Percentiles rank a stretch among this genome's conserved stretches.
Conservation (phyloP, 108 stramenopile genomes). For the Nannochloropsis oceanica region DNA sequence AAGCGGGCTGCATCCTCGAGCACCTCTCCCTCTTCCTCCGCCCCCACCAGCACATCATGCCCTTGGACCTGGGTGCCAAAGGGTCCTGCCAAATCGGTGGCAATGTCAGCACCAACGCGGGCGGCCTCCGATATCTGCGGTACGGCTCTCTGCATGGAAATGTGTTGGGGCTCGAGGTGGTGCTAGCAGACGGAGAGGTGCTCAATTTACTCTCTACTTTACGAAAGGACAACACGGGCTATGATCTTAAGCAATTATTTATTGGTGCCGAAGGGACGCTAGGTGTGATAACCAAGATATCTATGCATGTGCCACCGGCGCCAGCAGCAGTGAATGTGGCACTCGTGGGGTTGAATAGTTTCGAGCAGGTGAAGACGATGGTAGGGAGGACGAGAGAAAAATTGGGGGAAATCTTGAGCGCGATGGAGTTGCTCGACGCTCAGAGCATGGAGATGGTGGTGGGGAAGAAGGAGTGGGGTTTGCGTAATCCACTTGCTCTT, state of each 20-base stretch:
- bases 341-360: slow-evolving; percentile 55
- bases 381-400: slow-evolving; percentile 47
- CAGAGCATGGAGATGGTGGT: slow-evolving; percentile 46
- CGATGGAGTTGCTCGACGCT: slow-evolving; percentile 75
- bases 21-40: slow-evolving; percentile 52
- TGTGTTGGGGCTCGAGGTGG: slow-evolving; percentile 78
- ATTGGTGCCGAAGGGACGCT: slow-evolving; percentile 91
- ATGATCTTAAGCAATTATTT: slow-evolving; percentile 80
- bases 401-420: slow-evolving; percentile 70
- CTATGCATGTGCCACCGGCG: slow-evolving; percentile 26
- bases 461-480: slow-evolving; percentile 2
- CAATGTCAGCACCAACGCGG: slow-evolving; percentile 86
- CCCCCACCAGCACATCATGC: slow-evolving; percentile 48
- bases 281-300: slow-evolving; percentile 71
- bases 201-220: slow-evolving; percentile 50
- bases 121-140: slow-evolving; percentile 60
- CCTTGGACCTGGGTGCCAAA: slow-evolving; percentile 85
- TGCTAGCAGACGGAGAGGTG: slow-evolving; percentile 62
- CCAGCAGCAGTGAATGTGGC: slow-evolving; percentile 56
- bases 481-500: background rate
- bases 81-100: slow-evolving; percentile 93
- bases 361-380: slow-evolving; percentile 43
- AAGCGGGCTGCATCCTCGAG: slow-evolving; percentile 80
- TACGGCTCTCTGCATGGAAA: slow-evolving; percentile 72
- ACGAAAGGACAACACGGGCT: slow-evolving; percentile 93